Conservation (phyloP, 2,329 filamentous ascomycete genomes). For the Hortaea sp. region DNA sequence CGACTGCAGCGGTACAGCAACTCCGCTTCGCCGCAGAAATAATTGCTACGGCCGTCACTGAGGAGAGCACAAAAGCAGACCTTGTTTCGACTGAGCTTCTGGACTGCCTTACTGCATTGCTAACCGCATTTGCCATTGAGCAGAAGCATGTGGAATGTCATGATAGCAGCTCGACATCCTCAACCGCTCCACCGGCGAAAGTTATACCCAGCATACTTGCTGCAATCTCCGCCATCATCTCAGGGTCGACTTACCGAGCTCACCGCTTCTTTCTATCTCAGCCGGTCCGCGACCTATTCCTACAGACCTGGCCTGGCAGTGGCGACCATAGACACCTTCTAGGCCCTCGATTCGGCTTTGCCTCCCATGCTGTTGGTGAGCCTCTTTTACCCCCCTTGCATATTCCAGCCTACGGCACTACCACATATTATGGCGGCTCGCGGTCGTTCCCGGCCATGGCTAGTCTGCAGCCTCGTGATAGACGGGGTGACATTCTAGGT, state of each 20-base stretch:
- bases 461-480: constrained; percentile 16
- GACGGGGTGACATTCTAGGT: constrained; percentile 6
- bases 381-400: constrained; percentile 27
- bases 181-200: constrained; percentile 48
- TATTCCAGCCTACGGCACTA: constrained; percentile 29
- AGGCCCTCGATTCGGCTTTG: constrained; percentile 16
- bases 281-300: constrained; percentile 36
- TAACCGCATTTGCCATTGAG: constrained; percentile 51
- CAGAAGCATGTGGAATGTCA: constrained; percentile 17
- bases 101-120: constrained; percentile 63
- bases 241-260: constrained; percentile 68
- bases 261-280: constrained; percentile 42
- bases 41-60: constrained; percentile 54
- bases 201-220: constrained; percentile 61
- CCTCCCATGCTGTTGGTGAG: constrained; percentile 9
- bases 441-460: constrained; percentile 35
- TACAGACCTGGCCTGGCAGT: constrained; percentile 8
- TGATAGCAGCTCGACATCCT: constrained; percentile 16
- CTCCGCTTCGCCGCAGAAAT: constrained; percentile 50
- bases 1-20: constrained; percentile 49
- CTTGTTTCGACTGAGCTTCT: constrained; percentile 65
- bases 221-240: constrained; percentile 65
- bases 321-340: constrained; percentile 16
- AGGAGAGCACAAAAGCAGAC: constrained; percentile 59
- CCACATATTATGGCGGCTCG: constrained; percentile 24